These are phyloP conservation scores for Pyrus hybrid DNA, from an alignment of 331 rosid species.

Conservation along the genomic window DNA sequence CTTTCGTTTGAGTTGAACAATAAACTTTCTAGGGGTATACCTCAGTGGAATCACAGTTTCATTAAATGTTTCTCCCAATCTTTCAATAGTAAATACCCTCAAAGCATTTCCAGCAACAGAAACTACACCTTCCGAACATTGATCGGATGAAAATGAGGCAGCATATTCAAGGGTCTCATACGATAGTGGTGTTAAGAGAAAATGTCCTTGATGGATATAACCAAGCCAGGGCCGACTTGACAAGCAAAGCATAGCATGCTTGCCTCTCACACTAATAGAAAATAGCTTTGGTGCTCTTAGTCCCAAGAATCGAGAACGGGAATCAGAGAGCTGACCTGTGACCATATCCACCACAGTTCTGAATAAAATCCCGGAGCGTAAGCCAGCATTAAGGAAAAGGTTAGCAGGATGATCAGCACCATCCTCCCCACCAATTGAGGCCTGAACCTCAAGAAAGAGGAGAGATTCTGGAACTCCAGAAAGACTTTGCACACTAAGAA, in stretches of 20 bases:
- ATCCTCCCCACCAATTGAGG: slow-evolving; percentile 93
- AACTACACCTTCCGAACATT: slow-evolving; percentile 95
- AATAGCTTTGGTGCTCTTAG: slow-evolving; percentile 87
- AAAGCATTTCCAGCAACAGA: slow-evolving; percentile 84
- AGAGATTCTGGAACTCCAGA: slow-evolving; percentile 93
- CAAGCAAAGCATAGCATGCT: slow-evolving; percentile 90
- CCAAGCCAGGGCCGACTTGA: slow-evolving; percentile 99
- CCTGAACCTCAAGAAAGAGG: slow-evolving; percentile 88
- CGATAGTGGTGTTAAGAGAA: slow-evolving; percentile 84
- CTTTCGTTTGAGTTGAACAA: slow-evolving; percentile 70
- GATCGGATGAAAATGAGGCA: slow-evolving; percentile 90
- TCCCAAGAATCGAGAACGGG: slow-evolving; percentile 90
- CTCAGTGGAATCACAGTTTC: slow-evolving; percentile 92
- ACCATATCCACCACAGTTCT: slow-evolving; percentile 99
- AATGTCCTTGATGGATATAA: slow-evolving; percentile 93
- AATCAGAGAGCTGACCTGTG: slow-evolving; percentile 95
- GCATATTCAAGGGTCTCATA: slow-evolving; percentile 93
- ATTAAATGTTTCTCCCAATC: slow-evolving; percentile 93
- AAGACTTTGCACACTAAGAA: slow-evolving; percentile 87
- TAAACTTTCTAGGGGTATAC: slow-evolving; percentile 96
- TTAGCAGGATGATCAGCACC: slow-evolving; percentile 97
- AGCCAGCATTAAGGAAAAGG: slow-evolving; percentile 90
- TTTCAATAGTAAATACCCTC: slow-evolving; percentile 88
- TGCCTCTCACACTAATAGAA: slow-evolving; percentile 69
- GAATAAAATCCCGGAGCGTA: slow-evolving; percentile 82